These are phyloP conservation scores for Monosporozyma solicola DNA, from an alignment of 805 yeast genomes.

Conservation along the genomic window DNA sequence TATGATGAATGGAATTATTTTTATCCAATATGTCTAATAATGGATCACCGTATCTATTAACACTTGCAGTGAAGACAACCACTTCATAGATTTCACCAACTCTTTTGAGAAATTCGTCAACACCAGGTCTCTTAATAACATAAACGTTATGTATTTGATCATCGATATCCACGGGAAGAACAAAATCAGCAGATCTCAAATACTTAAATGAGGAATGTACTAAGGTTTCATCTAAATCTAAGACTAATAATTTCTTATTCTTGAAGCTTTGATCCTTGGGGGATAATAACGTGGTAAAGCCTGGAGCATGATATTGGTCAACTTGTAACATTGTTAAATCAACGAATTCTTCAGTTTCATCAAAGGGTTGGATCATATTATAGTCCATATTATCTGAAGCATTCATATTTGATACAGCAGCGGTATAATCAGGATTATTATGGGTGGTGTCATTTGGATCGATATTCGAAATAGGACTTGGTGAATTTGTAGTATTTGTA, in stretches of 20 bases:
- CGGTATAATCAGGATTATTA: neutral
- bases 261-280: constrained; percentile 37
- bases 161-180: constrained; percentile 95
- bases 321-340: constrained; percentile 61
- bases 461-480: constrained; percentile 1
- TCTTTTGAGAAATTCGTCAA: constrained; percentile 76
- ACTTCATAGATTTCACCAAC: constrained; percentile 89
- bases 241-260: constrained; percentile 73
- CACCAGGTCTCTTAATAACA: constrained; percentile 96
- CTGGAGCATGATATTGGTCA: constrained; percentile 58
- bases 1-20: constrained; percentile 70
- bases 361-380: constrained; percentile 8
- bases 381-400: constrained; percentile 3
- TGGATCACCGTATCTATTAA: constrained; percentile 93
- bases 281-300: constrained; percentile 58
- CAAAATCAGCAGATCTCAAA: constrained; percentile 88
- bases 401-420: neutral
- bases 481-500: neutral
- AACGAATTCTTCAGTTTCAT: constrained; percentile 33
- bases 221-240: constrained; percentile 91
- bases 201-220: constrained; percentile 94
- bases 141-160: constrained; percentile 87
- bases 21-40: constrained; percentile 78
- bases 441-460: constrained; percentile 2
- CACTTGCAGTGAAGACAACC: constrained; percentile 95